Evolutionary conservation across 106 monocot genomes (phyloP), one percentile per base, ranked within the genome.

Genomic region (Dendrobium nobile): DNA sequence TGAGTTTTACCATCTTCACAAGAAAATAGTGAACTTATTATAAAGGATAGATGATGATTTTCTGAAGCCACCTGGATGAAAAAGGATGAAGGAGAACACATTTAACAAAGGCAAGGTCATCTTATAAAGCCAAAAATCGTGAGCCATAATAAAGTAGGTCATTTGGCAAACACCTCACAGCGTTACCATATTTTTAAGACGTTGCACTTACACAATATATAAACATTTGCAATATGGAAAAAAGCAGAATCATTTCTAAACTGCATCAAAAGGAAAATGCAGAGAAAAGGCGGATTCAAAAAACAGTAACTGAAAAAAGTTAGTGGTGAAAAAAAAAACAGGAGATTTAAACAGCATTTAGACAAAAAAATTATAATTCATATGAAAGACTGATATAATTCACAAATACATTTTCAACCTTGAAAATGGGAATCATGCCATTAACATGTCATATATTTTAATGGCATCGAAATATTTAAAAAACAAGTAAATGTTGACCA

Each of bases 1-100:
- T 98, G 81, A 98, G 80, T 83, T 94, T 98, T 85, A 98, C 94
- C 97, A 76, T 76, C 47, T 76, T 48, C 4, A 19, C 48, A 7
- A 48, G 76, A 47, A 48, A 76, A 76, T 4, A 41, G 26, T 27
- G 17, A 48, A 76, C 10, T 41, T 76, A 43, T 72, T 40, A 48
- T 48, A 48, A 47, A 9, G 8, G 22, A 76, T 48, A 47, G 26
- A 27, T 2, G 18, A 76, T 9, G 6, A 48, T 45, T 26, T 76
- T 48, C 26, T 47, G 42, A 48, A 76, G 19, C 47, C 20, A 76
- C 76, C 76, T 76, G 76, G 26, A 76, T 48, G n/a, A 76, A 45
- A 33, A 48, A 76, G 26, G 1, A 76, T 48, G 48, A 37, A 70
- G 4, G 19, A 43, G 16, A 74, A 20, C 19, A 33, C 40, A 19